Percentiles rank a stretch among this genome's conserved stretches.
phyloP scores from a whole-genome alignment of 257 asterid species.

The Fraxinus americana region DNA sequence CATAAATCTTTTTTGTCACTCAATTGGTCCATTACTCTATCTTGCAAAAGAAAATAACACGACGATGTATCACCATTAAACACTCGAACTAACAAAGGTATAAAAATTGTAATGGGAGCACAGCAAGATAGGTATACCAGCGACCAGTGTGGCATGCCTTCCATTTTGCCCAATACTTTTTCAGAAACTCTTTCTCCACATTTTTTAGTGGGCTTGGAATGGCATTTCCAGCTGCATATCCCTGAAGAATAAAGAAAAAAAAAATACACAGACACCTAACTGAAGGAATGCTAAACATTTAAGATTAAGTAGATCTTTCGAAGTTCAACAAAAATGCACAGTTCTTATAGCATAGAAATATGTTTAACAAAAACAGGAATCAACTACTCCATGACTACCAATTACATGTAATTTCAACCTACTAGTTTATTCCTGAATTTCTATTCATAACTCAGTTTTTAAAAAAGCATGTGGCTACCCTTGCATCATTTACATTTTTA shows the following conservation, averaged over 20 bases:
- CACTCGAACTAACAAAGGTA: not conserved
- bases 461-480: not conserved
- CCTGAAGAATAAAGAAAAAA: conserved; percentile 54
- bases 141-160: conserved; percentile 88
- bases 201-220: conserved; percentile 89
- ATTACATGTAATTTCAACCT: not conserved
- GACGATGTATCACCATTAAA: not conserved
- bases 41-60: not conserved
- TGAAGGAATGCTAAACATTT: conserved; percentile 9
- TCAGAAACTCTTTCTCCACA: conserved; percentile 86
- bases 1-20: not conserved
- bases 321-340: not conserved
- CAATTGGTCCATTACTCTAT: not conserved
- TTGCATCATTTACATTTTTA: not conserved
- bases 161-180: conserved; percentile 96
- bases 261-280: conserved; percentile 10
- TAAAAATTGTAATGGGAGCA: not conserved
- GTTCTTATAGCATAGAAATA: not conserved
- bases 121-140: conserved; percentile 47
- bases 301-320: not conserved
- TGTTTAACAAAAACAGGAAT: conserved; percentile 9
- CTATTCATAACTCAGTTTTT: not conserved
- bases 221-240: conserved; percentile 93
- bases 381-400: not conserved
- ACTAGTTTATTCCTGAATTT: not conserved